Conservation (phyloP, 2,329 filamentous ascomycete genomes). For the Tricladium varicosporioides region DNA sequence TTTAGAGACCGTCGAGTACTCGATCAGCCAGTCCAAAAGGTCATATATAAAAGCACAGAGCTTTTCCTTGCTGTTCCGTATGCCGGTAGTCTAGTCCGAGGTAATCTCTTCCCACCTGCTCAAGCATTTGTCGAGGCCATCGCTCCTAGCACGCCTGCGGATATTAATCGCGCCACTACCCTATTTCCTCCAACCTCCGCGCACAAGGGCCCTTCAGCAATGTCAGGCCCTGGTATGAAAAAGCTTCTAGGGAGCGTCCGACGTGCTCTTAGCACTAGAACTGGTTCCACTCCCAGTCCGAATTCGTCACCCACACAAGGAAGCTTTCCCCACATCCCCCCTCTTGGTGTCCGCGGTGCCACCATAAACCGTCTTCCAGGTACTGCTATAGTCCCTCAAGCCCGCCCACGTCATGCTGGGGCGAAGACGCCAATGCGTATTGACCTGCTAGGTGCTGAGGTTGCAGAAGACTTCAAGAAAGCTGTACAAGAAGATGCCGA, state of each 20-base stretch:
- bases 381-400: constrained; percentile 59
- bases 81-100: constrained; percentile 82
- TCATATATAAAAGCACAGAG: constrained; percentile 53
- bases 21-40: constrained; percentile 42
- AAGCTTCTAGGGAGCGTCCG: constrained; percentile 84
- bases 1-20: constrained; percentile 62
- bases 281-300: constrained; percentile 19
- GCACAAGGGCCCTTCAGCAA: constrained; percentile 53
- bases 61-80: constrained; percentile 64
- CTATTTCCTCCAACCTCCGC: constrained; percentile 41
- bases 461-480: constrained; percentile 75
- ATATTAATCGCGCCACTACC: constrained; percentile 52
- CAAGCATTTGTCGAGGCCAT: constrained; percentile 75
- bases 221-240: constrained; percentile 75
- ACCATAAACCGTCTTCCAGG: constrained; percentile 59
- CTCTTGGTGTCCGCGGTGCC: constrained; percentile 39
- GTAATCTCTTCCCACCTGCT: constrained; percentile 77
- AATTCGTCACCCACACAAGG: constrained; percentile 36
- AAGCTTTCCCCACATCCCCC: constrained; percentile 33
- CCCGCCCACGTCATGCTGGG: constrained; percentile 43
- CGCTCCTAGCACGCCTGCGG: constrained; percentile 47
- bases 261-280: constrained; percentile 67
- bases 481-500: constrained; percentile 65
- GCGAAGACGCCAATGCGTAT: constrained; percentile 61
- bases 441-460: constrained; percentile 77